phyloP scores from a whole-genome alignment of 257 asterid genomes.

The Gentiana dahurica region DNA sequence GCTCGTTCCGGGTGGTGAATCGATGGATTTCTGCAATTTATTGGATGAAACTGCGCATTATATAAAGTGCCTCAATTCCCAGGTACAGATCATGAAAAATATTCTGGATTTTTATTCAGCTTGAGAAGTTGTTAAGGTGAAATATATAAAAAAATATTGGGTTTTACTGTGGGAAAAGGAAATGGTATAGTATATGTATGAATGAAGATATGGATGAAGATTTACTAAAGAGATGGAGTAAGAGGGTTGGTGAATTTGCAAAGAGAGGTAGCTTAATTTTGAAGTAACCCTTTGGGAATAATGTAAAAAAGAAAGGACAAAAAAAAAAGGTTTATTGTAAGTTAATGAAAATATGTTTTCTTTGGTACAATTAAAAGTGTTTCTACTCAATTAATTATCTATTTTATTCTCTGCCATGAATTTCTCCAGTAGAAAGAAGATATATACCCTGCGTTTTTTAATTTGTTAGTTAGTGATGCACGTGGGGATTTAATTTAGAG shows the following conservation, averaged over 20 bases:
- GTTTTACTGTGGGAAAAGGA: too few species aligned
- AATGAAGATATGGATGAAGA: not conserved
- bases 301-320: not conserved
- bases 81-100: conserved; percentile 65
- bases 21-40: conserved; percentile 41
- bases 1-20: conserved; percentile 61
- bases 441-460: too few species aligned
- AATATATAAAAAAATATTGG: not conserved
- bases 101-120: conserved; percentile 34
- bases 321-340: not conserved
- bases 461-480: not conserved
- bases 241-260: not conserved
- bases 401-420: not conserved
- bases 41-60: conserved; percentile 66
- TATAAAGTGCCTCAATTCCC: conserved; percentile 56
- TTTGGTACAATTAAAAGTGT: not conserved
- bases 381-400: not conserved
- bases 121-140: not conserved
- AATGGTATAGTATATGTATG: not conserved
- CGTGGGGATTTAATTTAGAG: not conserved
- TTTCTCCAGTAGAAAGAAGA: not conserved
- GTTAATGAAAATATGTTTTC: conserved; percentile 1
- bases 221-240: not conserved
- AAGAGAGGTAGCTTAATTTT: not conserved
- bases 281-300: not conserved